Percentiles rank a stretch among this genome's conserved stretches.
These are phyloP conservation scores for Aspergillus pseudoviridinutans DNA, from an alignment of 2,329 filamentous ascomycete genomes.

Conservation along the genomic window DNA sequence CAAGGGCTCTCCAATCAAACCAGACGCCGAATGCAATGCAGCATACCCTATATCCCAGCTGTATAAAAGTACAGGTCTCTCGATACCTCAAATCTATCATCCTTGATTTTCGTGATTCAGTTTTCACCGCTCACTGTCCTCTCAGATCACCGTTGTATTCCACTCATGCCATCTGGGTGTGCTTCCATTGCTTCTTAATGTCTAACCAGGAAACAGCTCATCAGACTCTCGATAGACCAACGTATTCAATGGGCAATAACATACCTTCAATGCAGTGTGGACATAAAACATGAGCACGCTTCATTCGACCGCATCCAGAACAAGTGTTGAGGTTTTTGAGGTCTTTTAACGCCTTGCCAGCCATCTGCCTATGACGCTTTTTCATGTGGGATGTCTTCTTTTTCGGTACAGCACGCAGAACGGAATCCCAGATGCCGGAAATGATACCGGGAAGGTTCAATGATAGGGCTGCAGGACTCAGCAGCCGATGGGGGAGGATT, in stretches of 20 bases:
- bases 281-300: constrained; percentile 86
- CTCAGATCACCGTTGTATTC: neutral
- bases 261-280: constrained; percentile 79
- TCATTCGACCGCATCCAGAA: constrained; percentile 79
- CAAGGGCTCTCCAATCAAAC: constrained; percentile 20
- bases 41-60: constrained; percentile 25
- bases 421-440: constrained; percentile 84
- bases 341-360: constrained; percentile 91
- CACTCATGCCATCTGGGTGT: constrained; percentile 28
- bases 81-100: constrained; percentile 1
- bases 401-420: constrained; percentile 91
- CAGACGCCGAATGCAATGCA: constrained; percentile 39
- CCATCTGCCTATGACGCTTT: constrained; percentile 89
- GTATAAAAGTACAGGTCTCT: constrained; percentile 22
- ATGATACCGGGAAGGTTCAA: constrained; percentile 65
- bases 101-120: constrained; percentile 1
- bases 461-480: constrained; percentile 57
- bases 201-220: constrained; percentile 24
- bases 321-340: constrained; percentile 83
- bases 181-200: constrained; percentile 46
- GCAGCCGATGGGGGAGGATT: constrained; percentile 54
- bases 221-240: neutral
- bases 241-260: constrained; percentile 26
- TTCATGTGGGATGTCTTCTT: constrained; percentile 98
- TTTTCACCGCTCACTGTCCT: constrained; percentile 1